Base-by-base conservation (phyloP, 768 basidiomycete genomes). In the Phlegmacium glaucopus region DNA sequence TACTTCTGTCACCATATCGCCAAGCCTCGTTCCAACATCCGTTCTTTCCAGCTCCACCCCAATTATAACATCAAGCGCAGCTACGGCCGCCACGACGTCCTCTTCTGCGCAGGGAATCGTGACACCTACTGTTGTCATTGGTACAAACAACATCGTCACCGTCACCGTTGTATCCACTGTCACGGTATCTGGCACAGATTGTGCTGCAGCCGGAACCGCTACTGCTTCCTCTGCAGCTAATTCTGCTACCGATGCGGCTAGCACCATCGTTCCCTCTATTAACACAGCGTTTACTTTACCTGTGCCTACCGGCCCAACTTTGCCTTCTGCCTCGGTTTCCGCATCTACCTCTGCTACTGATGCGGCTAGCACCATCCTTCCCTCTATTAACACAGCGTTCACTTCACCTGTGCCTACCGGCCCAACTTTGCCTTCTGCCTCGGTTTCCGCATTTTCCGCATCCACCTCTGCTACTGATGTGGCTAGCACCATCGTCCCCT, bases 91-190 rank as follows among this genome's bases (percentile, higher is more conserved):
- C 9, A 41, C 42, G 26, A 30, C 59, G 22, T 49, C 44, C 32
- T 34, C 42, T 25, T 40, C 56, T 28, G 47, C 54, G 42, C 44
- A 40, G 9, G 45, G 46, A 22, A 22, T 59, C 11, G 50, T 56
- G 7, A 61, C 59, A 6, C 54, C 64, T 39, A 64, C 65, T 10
- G 53, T 65, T 7, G 60, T 59, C 11, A 61, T 68, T 41, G 66
- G 69, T 6, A 47, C 58, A 3, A 58, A 70, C 44, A 68, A 67
- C 9, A 56, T 64, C 35, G 63, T 61, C 44, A 72, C 69, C 32
- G 66, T 70, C 26, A 69, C 70, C 10, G 55, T 70, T 32, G 52
- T 66, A 22, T 60, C 64, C 17, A 65, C 66, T 6, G 62, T 65
- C 44, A 59, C 65, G 15, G 63, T 64, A 10, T 45, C 51, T 40